A percentile compares a stretch with the other conserved stretches of the same genome.
phyloP scores from a whole-genome alignment of 179 eudicot species.

The Corrigiola litoralis region DNA sequence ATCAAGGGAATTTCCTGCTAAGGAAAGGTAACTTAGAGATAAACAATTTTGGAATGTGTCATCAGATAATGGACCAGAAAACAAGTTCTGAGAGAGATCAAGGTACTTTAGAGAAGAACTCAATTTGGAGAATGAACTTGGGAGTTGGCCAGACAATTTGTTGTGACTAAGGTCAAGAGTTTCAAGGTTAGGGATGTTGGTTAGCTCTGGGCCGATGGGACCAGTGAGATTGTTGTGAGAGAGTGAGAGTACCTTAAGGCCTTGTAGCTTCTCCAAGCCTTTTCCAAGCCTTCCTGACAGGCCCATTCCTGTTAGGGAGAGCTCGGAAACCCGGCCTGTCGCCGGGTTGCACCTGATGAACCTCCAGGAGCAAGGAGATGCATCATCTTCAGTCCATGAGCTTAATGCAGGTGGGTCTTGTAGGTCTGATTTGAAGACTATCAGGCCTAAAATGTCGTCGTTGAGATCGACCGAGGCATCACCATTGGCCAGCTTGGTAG shows the following conservation, averaged over 20 bases:
- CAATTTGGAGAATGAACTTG: slow-evolving; percentile 23
- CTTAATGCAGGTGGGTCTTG: slow-evolving; percentile 45
- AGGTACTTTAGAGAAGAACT: slow-evolving; percentile 48
- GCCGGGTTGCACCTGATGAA: slow-evolving; percentile 56
- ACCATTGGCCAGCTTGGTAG: not conserved
- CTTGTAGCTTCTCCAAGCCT: slow-evolving; percentile 65
- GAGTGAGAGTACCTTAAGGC: slow-evolving; percentile 50
- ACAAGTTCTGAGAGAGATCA: slow-evolving; percentile 60
- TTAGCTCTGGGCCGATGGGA: slow-evolving; percentile 36
- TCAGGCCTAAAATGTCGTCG: slow-evolving; percentile 86
- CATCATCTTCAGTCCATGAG: slow-evolving; percentile 87
- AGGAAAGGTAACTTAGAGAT: slow-evolving; percentile 58
- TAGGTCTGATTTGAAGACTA: slow-evolving; percentile 82
- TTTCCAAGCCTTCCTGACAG: slow-evolving; percentile 74
- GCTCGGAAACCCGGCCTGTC: slow-evolving; percentile 46
- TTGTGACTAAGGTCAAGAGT: slow-evolving; percentile 69
- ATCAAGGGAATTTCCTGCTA: slow-evolving; percentile 57
- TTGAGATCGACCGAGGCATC: slow-evolving; percentile 27
- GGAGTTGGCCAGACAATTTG: slow-evolving; percentile 52
- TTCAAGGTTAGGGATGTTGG: slow-evolving; percentile 42
- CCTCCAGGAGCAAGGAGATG: slow-evolving; percentile 85
- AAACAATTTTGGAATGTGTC: slow-evolving; percentile 36
- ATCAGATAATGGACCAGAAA: slow-evolving; percentile 68
- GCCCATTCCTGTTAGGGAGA: slow-evolving; percentile 46
- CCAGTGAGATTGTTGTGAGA: slow-evolving; percentile 67